phyloP scores from a whole-genome alignment of 371 early-diverging fungal species.

The Rhizomucor pusillus region DNA sequence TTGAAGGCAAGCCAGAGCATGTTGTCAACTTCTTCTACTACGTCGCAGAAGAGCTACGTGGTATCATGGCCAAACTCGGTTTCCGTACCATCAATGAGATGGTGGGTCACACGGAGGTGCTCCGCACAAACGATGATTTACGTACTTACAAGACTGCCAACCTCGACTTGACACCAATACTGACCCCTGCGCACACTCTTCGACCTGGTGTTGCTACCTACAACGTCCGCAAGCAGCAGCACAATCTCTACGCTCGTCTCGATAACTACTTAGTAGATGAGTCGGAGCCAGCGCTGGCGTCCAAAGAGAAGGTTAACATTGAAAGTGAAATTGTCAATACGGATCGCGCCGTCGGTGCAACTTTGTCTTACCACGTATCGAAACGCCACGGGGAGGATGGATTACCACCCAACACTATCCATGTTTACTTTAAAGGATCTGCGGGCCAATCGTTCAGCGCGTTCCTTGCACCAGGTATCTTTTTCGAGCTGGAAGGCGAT shows the following conservation, averaged over 20 bases:
- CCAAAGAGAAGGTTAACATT: constrained; percentile 60
- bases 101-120: constrained; percentile 89
- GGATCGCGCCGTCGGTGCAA: constrained; percentile 92
- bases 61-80: constrained; percentile 92
- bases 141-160: constrained; percentile 83
- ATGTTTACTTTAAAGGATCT: constrained; percentile 81
- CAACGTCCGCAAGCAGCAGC: constrained; percentile 82
- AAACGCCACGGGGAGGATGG: constrained; percentile 78
- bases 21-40: constrained; percentile 98
- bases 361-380: constrained; percentile 87
- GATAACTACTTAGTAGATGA: constrained; percentile 68
- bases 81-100: constrained; percentile 91
- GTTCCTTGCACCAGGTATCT: constrained; percentile 86
- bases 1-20: constrained; percentile 91
- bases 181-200: constrained; percentile 84
- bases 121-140: constrained; percentile 70
- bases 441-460: constrained; percentile 96
- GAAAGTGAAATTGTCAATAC: constrained; percentile 84
- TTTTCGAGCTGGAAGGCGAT: constrained; percentile 92
- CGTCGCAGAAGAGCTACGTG: constrained; percentile 91
- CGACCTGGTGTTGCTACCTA: constrained; percentile 86
- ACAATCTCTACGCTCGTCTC: constrained; percentile 73
- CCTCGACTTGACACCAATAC: constrained; percentile 82
- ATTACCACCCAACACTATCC: constrained; percentile 81
- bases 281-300: constrained; percentile 66